Evolutionary conservation across 768 basidiomycete genomes (phyloP), one percentile per base, ranked within the genome.

Genomic region (Holtermannia corniformis): DNA sequence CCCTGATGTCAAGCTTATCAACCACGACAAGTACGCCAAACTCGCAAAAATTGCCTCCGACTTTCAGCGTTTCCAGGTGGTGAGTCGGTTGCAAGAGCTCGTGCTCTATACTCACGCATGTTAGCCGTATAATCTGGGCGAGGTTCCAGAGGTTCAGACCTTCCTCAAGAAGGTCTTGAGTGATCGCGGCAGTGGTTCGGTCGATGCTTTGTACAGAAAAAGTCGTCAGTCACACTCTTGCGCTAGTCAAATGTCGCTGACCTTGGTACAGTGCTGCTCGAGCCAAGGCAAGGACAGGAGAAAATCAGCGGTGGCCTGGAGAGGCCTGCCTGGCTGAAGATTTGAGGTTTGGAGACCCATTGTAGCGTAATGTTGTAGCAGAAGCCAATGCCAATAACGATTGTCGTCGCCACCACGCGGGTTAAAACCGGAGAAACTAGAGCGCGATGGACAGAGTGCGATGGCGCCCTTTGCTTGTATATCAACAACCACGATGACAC

Each of bases 11-110:
- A 86, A 82, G 62, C 74, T 99, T 37, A 78, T 97, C 68, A 99
- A 99, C 73, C 91, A 95, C 66, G 93, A 92, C 73, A 93, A 95
- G 72, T 97, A 95, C 63, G 85, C 86, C 65, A 93, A 88, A 68
- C 78, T 92, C 54, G 85, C 85, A 27, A 78, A 83, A 64, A 89
- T 93, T 60, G 79, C 90, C 42, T 83, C 86, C 76, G 86, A 86
- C 81, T 59, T 63, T 40, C 58, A 58, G 44, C 52, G 65, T 32
- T 73, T 61, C 47, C 70, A 72, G 44, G 57, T 64, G 59, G 67
- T 69, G 44, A 59, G 63, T 51, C 40, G 22, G 4, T 27, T 40
- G 44, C 19, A 16, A 16, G 43, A 11, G 20, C 24, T 20, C 46
- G 12, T 26, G 27, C 42, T 46, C 37, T 47, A n/a, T 47, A 26